These are phyloP conservation scores for Pseudocercospora musae DNA, from an alignment of 2,329 filamentous ascomycete species.

Conservation along the genomic window DNA sequence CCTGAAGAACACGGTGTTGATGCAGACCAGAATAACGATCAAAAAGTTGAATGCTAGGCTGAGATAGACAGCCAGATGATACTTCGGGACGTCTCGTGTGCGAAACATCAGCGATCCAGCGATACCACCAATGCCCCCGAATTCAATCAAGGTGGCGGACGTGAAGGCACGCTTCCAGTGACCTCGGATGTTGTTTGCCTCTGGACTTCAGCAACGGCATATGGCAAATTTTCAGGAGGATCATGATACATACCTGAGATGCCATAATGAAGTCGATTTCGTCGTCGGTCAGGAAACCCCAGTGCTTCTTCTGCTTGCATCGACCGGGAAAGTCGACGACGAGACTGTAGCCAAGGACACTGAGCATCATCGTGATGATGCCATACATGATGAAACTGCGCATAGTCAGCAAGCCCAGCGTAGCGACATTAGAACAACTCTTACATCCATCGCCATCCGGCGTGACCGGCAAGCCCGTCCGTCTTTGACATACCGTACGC, in stretches of 20 bases:
- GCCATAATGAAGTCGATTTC: background rate
- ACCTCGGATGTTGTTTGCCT: background rate
- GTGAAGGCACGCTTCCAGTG: background rate
- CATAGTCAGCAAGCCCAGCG: background rate
- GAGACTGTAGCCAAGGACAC: background rate
- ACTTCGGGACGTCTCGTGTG: background rate
- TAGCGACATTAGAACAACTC: rapidly evolving
- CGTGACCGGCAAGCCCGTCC: background rate
- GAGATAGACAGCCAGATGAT: background rate
- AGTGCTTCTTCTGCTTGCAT: background rate
- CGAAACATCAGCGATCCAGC: background rate
- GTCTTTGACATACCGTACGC: background rate
- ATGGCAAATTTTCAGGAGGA: too few relatives aligned
- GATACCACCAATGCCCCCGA: background rate
- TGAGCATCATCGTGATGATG: background rate
- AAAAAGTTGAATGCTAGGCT: background rate
- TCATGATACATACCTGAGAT: background rate
- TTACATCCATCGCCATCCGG: background rate
- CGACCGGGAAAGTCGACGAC: background rate
- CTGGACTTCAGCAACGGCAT: too few relatives aligned
- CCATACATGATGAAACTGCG: background rate
- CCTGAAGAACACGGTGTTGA: background rate
- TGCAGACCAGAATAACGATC: background rate
- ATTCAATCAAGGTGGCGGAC: background rate
- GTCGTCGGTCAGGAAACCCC: background rate